Evolutionary conservation across 2,329 filamentous ascomycete species (phyloP).

Genomic region (Elsinoe arachidis): DNA sequence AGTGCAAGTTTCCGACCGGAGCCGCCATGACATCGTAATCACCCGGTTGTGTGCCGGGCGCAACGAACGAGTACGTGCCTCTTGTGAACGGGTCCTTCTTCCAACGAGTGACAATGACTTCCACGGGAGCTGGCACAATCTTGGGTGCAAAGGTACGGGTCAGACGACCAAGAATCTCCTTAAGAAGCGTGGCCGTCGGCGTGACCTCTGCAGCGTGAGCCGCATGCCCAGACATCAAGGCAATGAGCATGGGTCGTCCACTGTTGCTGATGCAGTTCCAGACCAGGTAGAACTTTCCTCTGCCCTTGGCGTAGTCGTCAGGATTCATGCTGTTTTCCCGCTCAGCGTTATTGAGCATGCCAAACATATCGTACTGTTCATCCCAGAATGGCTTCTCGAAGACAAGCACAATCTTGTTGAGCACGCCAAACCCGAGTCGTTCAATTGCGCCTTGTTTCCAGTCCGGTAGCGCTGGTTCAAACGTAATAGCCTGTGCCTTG

Average conservation of each 20-base stretch:
- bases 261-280: constrained; percentile 91
- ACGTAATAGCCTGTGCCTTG: constrained; percentile 72
- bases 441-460: constrained; percentile 77
- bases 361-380: constrained; percentile 81
- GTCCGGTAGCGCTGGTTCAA: constrained; percentile 78
- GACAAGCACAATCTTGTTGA: constrained; percentile 90
- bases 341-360: constrained; percentile 68
- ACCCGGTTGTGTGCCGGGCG: constrained; percentile 67
- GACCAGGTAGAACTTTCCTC: constrained; percentile 95
- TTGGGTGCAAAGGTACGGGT: constrained; percentile 59
- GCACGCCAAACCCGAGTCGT: constrained; percentile 80
- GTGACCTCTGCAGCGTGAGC: constrained; percentile 78
- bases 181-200: constrained; percentile 64
- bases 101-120: constrained; percentile 89
- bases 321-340: constrained; percentile 64
- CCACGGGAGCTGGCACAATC: constrained; percentile 65
- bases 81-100: constrained; percentile 81
- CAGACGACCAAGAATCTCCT: constrained; percentile 72
- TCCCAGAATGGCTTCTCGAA: constrained; percentile 92
- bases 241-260: constrained; percentile 75
- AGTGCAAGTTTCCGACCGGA: constrained; percentile 77
- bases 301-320: constrained; percentile 65
- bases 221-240: constrained; percentile 91
- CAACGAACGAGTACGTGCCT: constrained; percentile 92
- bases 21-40: constrained; percentile 91